Evolutionary conservation across 306 rosid genomes (phyloP), one percentile per base, ranked within the genome.

Genomic region (Glycine soja): DNA sequence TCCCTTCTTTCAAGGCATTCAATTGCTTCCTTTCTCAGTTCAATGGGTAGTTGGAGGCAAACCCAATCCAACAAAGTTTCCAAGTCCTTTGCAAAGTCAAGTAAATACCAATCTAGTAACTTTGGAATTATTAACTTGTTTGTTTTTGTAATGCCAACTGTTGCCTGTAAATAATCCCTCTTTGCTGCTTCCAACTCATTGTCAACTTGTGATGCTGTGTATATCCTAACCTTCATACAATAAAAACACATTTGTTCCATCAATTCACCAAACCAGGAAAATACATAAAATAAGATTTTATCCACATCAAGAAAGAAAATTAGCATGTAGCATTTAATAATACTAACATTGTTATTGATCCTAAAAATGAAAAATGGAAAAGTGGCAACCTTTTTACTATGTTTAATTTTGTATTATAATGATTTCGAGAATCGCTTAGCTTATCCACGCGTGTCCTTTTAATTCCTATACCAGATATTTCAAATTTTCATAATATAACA

Each of bases 51-150:
- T 78, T 94, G 97, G 79, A 92, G 82, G 86, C 98, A 89, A 34
- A 94, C 87, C 98, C 97, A 89, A 78, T 92, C 93, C 64, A 92
- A 87, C 83, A 92, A 73, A 66, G 96, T 87, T 57, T 89, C 94
- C 90, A 90, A 75, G 83, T 94, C 98, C 91, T 94, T 92, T 15
- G 96, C 96, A 82, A 92, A 94, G 88, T 94, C 98, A 75, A 89
- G 97, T 16, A 87, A 84, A 83, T 92, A 94, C 98, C 98, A 92
- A 74, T 94, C 98, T 83, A 94, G 81, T 19, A 94, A 85, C 81
- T 90, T 94, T 10, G 98, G 98, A 75, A 92, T 80, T 53, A 85
- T 82, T 61, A 94, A 43, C 80, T 90, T 90, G 75, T 89, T 92
- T 52, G 86, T 77, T 80, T 80, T 86, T 58, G 96, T 83, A 70